Base-by-base conservation (phyloP, 2,329 filamentous ascomycete species). In the Sporothrix mexicana region DNA sequence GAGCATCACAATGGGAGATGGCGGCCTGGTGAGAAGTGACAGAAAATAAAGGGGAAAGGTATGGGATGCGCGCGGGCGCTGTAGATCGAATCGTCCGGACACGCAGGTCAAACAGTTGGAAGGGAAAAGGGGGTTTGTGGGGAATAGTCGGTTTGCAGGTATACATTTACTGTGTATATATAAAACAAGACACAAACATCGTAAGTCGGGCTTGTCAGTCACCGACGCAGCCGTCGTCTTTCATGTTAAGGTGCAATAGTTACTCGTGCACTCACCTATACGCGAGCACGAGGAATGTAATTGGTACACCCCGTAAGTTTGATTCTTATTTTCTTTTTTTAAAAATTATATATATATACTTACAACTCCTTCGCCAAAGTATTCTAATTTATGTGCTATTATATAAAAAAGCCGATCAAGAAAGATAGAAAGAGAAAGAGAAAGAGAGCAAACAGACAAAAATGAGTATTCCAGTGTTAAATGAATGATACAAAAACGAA, bases 81-180 rank as follows among this genome's bases (percentile, higher is more conserved):
- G 72, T 64, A 68, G 68, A 73, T 73, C 72, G 61, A 67, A 53
- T 71, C 68, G 68, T 59, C 72, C 61, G 68, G 72, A 71, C 72
- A 73, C 72, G 68, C 66, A 73, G 23, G 59, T 73, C 72, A 73
- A 73, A 73, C 72, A 53, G 61, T 61, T 17, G 9, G 23, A 13
- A 41, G 30, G 53, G 59, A 68, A 61, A 61, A 30, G 68, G 68
- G 72, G 45, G 36, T 15, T 15, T 51, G 47, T 41, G 49, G 45
- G 30, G 23, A 36, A 36, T 7, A 4, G 17, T 13, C 20, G 23
- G 20, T 6, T 5, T 36, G 6, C 15, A 51, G 3, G 23, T 4
- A 49, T 9, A 36, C 10, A 67, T 49, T n/a, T 51, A 51, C 30
- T 36, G 30, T 36, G 30, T 36, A 36, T 5, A 51, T 10, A 51